Evolutionary conservation across 768 basidiomycete species (phyloP).

Genomic region (Kwoniella newhampshirensis): DNA sequence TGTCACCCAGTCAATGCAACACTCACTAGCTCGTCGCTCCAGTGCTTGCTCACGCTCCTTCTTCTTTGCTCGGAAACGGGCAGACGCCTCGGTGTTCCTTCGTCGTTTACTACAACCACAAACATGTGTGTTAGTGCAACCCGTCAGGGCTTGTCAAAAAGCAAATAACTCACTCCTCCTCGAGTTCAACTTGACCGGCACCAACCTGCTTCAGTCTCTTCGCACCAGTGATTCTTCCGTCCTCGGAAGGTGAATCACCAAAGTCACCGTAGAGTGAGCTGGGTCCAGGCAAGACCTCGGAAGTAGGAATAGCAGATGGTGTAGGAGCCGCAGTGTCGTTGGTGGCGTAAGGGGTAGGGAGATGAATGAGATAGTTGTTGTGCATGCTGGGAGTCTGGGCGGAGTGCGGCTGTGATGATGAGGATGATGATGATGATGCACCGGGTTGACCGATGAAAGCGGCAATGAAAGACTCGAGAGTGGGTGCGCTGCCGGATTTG

Average conservation of each 20-base stretch:
- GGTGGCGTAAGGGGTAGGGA: slow-evolving; percentile 22
- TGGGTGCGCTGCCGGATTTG: slow-evolving; percentile 15
- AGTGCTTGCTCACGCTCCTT: slow-evolving; percentile 52
- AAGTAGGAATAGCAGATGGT: slow-evolving; percentile 25
- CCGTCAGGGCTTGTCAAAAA: background rate
- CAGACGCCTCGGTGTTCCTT: slow-evolving; percentile 52
- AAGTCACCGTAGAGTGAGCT: slow-evolving; percentile 12
- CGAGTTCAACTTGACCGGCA: slow-evolving; percentile 36
- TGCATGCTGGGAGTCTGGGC: background rate
- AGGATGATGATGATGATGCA: slow-evolving; percentile 7
- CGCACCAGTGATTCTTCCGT: slow-evolving; percentile 30
- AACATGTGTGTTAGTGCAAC: background rate
- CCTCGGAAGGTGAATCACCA: slow-evolving; percentile 21
- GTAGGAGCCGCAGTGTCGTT: slow-evolving; percentile 10
- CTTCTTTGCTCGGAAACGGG: slow-evolving; percentile 53
- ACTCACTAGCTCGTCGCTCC: slow-evolving; percentile 43
- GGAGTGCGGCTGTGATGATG: slow-evolving; percentile 7
- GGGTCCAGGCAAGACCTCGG: slow-evolving; percentile 20
- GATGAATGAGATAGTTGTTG: slow-evolving; percentile 20
- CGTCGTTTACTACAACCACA: slow-evolving; percentile 40
- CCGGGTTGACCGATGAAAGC: slow-evolving; percentile 31
- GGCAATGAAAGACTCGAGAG: slow-evolving; percentile 42
- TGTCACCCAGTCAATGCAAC: background rate
- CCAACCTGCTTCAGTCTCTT: slow-evolving; percentile 45
- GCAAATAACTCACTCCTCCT: slow-evolving; percentile 42